Evolutionary conservation across 2,329 filamentous ascomycete species (phyloP).

Genomic region (Ophiostoma piceae): DNA sequence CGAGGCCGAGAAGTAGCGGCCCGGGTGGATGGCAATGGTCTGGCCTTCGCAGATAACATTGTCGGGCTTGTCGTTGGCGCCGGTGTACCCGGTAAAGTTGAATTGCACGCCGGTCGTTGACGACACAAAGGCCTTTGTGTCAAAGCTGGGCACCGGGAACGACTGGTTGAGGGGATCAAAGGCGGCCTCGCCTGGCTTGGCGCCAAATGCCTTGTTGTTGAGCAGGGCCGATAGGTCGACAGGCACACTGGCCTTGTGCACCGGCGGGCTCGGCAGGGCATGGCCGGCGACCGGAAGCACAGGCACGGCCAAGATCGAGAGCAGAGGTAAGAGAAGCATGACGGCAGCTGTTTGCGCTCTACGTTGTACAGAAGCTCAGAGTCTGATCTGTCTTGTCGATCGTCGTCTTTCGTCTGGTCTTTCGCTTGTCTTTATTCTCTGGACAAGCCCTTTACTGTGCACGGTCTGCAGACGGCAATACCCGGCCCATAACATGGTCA

Average conservation of each 20-base stretch:
- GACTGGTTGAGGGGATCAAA: conserved; percentile 42
- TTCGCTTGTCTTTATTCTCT: not conserved
- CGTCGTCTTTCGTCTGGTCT: not conserved
- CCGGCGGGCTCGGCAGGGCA: not conserved
- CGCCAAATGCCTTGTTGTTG: conserved; percentile 47
- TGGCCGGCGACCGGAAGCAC: not conserved
- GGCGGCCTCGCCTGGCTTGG: conserved; percentile 41
- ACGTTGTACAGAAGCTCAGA: not conserved
- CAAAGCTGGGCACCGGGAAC: conserved; percentile 33
- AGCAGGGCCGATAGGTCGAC: conserved; percentile 36
- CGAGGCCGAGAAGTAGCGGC: conserved; percentile 24
- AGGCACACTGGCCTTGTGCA: conserved; percentile 23
- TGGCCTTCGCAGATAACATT: conserved; percentile 43
- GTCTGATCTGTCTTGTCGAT: not conserved
- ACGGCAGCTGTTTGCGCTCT: not conserved
- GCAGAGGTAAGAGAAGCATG: not conserved
- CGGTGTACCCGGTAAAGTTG: conserved; percentile 40
- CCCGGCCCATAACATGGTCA: not conserved
- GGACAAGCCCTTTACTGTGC: not conserved
- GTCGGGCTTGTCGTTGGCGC: conserved; percentile 32
- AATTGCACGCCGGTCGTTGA: conserved; percentile 39
- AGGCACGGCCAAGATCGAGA: not conserved
- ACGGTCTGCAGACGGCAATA: not conserved
- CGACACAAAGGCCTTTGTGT: conserved; percentile 15
- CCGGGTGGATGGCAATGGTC: conserved; percentile 11